phyloP scores from a whole-genome alignment of 1,284 basidiomycete species.

The Limonomyces culmigenus region DNA sequence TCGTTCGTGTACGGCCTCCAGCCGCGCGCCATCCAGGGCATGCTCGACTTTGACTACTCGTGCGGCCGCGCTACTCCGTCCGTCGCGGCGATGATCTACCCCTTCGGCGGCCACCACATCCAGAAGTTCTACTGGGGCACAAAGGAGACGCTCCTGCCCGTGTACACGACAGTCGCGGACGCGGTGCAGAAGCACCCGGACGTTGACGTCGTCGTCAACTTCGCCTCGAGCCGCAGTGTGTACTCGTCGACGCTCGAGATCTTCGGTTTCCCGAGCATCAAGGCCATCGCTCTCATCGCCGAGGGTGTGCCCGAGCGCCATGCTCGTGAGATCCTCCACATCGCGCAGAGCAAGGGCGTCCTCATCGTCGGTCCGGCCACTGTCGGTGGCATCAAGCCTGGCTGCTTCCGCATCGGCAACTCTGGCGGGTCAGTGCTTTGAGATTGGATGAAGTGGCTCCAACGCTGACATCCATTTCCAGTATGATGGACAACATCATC shows the following conservation, averaged over 20 bases:
- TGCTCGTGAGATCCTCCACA: constrained; percentile 89
- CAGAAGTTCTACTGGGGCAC: constrained; percentile 99
- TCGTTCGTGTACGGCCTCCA: constrained; percentile 97
- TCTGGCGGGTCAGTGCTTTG: constrained; percentile 64
- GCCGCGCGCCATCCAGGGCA: constrained; percentile 98
- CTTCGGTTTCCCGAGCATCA: constrained; percentile 52
- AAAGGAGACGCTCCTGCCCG: constrained; percentile 94
- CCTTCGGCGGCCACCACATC: constrained; percentile 98
- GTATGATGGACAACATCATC: constrained; percentile 99
- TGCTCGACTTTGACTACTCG: constrained; percentile 99
- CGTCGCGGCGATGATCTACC: constrained; percentile 99
- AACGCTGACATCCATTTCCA: constrained; percentile 12
- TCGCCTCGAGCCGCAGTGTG: constrained; percentile 88
- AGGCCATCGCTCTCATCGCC: constrained; percentile 87
- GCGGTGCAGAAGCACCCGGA: constrained; percentile 93
- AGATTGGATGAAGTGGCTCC: constrained; percentile 2
- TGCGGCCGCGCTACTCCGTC: constrained; percentile 89
- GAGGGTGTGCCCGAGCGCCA: constrained; percentile 98
- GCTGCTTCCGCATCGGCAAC: constrained; percentile 99
- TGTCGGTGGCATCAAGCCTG: constrained; percentile 98
- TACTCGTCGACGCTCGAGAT: constrained; percentile 92
- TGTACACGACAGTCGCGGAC: constrained; percentile 89
- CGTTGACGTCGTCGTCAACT: constrained; percentile 97
- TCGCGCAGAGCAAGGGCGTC: constrained; percentile 74
- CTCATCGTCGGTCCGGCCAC: constrained; percentile 98